phyloP scores from a whole-genome alignment of 2,329 filamentous ascomycete genomes.

The Gnomoniopsis sp. region DNA sequence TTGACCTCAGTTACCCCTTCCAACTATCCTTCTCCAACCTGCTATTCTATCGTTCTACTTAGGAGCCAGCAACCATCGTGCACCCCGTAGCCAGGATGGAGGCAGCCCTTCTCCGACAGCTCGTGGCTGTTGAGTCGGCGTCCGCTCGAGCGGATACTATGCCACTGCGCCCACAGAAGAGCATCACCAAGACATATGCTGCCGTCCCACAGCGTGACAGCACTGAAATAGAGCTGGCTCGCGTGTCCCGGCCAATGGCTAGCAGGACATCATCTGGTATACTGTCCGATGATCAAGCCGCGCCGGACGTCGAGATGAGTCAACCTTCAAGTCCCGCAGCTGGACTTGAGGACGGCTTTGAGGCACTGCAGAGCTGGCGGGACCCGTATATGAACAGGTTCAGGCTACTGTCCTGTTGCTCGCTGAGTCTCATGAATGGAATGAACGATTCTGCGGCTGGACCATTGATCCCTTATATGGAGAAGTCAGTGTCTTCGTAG shows the following conservation, averaged over 20 bases:
- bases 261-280: not conserved
- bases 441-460: constrained; percentile 74
- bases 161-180: constrained; percentile 30
- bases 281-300: not conserved
- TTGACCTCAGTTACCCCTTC: not conserved
- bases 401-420: constrained; percentile 60
- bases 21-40: not conserved
- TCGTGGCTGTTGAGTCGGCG: constrained; percentile 31
- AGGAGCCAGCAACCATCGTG: not conserved
- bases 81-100: constrained; percentile 27
- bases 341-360: constrained; percentile 33
- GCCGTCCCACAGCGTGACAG: constrained; percentile 32
- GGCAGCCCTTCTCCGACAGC: constrained; percentile 28
- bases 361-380: constrained; percentile 54
- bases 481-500: constrained; percentile 40
- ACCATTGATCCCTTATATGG: constrained; percentile 78
- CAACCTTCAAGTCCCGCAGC: constrained; percentile 42
- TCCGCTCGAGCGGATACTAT: constrained; percentile 18
- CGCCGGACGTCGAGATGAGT: constrained; percentile 49
- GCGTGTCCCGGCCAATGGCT: constrained; percentile 17
- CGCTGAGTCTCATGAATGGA: constrained; percentile 66
- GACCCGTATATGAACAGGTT: constrained; percentile 67
- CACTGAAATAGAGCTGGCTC: constrained; percentile 27
- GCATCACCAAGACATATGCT: constrained; percentile 35
- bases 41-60: not conserved